Percentiles rank a stretch among this genome's conserved stretches.
Conservation (phyloP, 1,284 basidiomycete genomes). For the Pulveroboletus sp. region DNA sequence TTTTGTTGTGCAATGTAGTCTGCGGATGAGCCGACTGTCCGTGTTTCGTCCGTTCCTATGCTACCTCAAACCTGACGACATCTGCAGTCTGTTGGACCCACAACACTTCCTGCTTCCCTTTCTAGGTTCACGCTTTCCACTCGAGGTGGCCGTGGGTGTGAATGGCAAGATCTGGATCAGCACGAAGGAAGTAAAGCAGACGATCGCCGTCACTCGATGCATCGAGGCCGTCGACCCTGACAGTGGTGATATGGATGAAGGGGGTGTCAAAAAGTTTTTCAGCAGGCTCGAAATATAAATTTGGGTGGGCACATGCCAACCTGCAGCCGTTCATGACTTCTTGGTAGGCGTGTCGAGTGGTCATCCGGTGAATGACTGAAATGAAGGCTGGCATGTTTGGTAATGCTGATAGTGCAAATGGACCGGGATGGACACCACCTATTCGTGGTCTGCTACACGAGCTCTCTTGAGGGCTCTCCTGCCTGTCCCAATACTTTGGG, state of each 20-base stretch:
- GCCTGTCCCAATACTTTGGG: conserved; percentile 46
- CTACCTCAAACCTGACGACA: conserved; percentile 11
- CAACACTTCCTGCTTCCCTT: conserved; percentile 72
- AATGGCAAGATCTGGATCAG: conserved; percentile 83
- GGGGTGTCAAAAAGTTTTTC: conserved; percentile 50
- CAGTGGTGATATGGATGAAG: conserved; percentile 52
- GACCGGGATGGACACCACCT: conserved; percentile 11
- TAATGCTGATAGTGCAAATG: not conserved
- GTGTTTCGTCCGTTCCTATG: conserved; percentile 29
- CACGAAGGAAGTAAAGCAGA: conserved; percentile 62
- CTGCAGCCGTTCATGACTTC: not conserved
- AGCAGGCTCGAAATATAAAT: conserved; percentile 51
- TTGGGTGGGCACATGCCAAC: not conserved
- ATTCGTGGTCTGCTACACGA: conserved; percentile 54
- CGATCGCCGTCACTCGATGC: conserved; percentile 63
- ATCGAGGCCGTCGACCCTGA: conserved; percentile 74
- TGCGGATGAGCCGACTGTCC: conserved; percentile 75
- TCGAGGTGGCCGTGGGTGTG: conserved; percentile 76
- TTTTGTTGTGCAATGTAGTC: conserved; percentile 69
- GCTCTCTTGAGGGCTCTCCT: conserved; percentile 59
- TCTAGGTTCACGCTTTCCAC: conserved; percentile 68
- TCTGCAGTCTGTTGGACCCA: conserved; percentile 63
- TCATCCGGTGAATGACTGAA: not conserved
- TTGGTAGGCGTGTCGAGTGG: not conserved
- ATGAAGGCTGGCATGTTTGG: not conserved